Conservation (phyloP, 768 basidiomycete genomes). For the Psilocybe cyanescens region DNA sequence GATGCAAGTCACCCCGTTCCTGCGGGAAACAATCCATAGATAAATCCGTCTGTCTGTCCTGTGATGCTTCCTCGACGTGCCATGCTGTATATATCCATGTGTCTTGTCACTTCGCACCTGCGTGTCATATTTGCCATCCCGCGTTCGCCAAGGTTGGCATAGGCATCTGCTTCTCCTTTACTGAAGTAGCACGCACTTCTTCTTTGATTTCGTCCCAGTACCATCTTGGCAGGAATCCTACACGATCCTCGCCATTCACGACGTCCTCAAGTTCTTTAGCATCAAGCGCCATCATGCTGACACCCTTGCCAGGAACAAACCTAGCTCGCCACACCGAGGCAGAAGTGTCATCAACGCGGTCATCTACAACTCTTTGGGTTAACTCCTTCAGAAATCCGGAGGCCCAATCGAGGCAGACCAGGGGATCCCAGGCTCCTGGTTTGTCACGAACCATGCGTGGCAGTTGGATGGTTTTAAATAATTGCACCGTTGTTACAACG, state of each 20-base stretch:
- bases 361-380: slow-evolving; percentile 26
- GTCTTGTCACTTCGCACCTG: slow-evolving; percentile 17
- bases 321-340: slow-evolving; percentile 68
- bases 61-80: slow-evolving; percentile 25
- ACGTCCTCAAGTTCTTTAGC: slow-evolving; percentile 58
- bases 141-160: slow-evolving; percentile 14
- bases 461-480: slow-evolving; percentile 79
- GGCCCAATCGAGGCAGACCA: slow-evolving; percentile 77
- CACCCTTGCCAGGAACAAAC: slow-evolving; percentile 63
- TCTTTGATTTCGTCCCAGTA: slow-evolving; percentile 53
- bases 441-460: slow-evolving; percentile 80
- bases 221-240: slow-evolving; percentile 81
- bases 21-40: slow-evolving; percentile 17
- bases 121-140: slow-evolving; percentile 27
- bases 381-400: slow-evolving; percentile 50
- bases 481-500: slow-evolving; percentile 62
- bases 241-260: slow-evolving; percentile 65
- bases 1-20: slow-evolving; percentile 16
- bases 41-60: slow-evolving; percentile 26
- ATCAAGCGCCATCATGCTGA: slow-evolving; percentile 54
- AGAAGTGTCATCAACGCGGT: slow-evolving; percentile 19
- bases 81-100: slow-evolving; percentile 19
- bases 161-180: slow-evolving; percentile 11
- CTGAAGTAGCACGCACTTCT: slow-evolving; percentile 5
- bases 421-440: slow-evolving; percentile 77